Evolutionary conservation across 2,329 filamentous ascomycete species (phyloP).

Genomic region (Penicillium sumatraense): DNA sequence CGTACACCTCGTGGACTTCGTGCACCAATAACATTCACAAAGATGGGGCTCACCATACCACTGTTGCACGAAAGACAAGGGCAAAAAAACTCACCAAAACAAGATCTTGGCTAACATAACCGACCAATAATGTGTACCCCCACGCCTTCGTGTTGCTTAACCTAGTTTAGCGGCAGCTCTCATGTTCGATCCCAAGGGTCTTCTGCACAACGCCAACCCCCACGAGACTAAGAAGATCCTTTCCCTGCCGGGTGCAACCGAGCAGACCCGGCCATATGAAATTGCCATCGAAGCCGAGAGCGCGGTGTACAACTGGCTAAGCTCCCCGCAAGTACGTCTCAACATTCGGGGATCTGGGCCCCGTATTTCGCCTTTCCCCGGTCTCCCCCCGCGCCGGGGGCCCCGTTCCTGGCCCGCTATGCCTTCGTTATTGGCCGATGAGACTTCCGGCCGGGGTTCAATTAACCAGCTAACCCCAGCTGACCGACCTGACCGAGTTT

Average conservation of each 20-base stretch:
- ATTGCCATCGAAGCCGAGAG: background rate
- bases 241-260: background rate
- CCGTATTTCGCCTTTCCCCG: constrained; percentile 8
- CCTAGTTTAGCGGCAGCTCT: background rate
- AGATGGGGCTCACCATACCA: background rate
- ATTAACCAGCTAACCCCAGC: background rate
- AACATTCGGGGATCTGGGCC: background rate
- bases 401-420: background rate
- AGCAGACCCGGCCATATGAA: background rate
- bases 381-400: constrained; percentile 7
- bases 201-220: background rate
- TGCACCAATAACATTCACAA: background rate
- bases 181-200: background rate
- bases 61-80: background rate
- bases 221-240: background rate
- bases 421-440: constrained; percentile 1
- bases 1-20: background rate
- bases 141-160: background rate
- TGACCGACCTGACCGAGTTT: constrained; percentile 7
- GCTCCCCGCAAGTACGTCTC: constrained; percentile 2
- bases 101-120: background rate
- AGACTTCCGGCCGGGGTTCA: background rate
- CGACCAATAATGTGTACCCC: background rate
- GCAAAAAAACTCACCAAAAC: background rate
- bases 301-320: background rate